These are phyloP conservation scores for Spergularia marina DNA, from an alignment of 148 eudicot species.

Conservation along the genomic window DNA sequence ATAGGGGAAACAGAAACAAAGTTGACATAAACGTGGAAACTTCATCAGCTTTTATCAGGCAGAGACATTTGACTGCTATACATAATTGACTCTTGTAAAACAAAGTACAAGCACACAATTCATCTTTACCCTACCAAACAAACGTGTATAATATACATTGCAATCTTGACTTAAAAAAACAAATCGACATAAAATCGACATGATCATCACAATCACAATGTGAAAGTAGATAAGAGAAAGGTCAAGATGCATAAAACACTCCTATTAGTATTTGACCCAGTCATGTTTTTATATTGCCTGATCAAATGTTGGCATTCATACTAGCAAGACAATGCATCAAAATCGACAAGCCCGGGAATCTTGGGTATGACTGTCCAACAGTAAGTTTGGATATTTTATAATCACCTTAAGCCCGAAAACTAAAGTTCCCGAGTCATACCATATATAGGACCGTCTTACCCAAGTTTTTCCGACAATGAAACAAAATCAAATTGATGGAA, in stretches of 20 bases:
- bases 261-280: not conserved
- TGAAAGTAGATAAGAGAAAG: not conserved
- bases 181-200: not conserved
- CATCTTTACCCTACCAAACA: not conserved
- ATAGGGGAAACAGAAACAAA: not conserved
- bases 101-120: constrained; percentile 6
- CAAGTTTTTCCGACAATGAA: too few species aligned
- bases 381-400: too few species aligned
- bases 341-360: not conserved
- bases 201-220: not conserved
- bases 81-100: constrained; percentile 1
- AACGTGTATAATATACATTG: not conserved
- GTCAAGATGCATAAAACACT: not conserved
- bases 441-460: too few species aligned
- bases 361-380: too few species aligned
- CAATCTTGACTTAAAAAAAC: constrained; percentile 4
- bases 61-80: constrained; percentile 13
- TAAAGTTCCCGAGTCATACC: too few species aligned
- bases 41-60: constrained; percentile 2
- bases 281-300: not conserved
- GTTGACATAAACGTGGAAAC: constrained; percentile 13
- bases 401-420: too few species aligned
- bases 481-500: not conserved
- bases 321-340: not conserved
- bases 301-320: not conserved